Evolutionary conservation across 176 grass and related monocot genomes (phyloP), one percentile per base, ranked within the genome.

Genomic region (Aechmea fasciata): DNA sequence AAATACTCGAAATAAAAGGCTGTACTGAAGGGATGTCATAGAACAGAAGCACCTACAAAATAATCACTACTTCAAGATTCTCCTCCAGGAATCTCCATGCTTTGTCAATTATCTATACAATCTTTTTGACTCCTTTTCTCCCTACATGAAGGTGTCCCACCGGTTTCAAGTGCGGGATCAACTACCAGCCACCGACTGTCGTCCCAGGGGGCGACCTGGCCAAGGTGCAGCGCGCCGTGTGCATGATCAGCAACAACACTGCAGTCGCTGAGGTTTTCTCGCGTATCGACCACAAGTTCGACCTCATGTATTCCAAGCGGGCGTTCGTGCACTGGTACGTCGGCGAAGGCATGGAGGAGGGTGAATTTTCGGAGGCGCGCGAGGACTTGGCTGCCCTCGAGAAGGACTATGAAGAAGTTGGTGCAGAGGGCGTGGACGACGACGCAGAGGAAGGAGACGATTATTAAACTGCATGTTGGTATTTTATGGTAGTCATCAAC

Each of bases 241-340:
- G 90, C 83, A 95, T 95, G 90, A 95, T 95, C 65, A 95, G 90
- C 81, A 95, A 95, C 87, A 95, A 95, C 69, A 95, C 90, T 11
- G 90, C 90, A 10, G 90, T 95, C 2, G 90, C 90, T 0, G 90
- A 95, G 74, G 90, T 95, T 13, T 95, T 95, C 75, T 87, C 90
- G 0, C 83, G 90, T 41, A 95, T 95, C 10, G 90, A 95, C 78
- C 90, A 95, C 90, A 95, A 95, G 75, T 95, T 95, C 0, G 90
- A 95, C 51, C 82, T 95, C 62, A 95, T 95, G 90, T 95, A 95
- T 11, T 74, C 90, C 0, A 95, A 95, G 75, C 78, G 90, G 1
- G 90, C 90, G 0, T 95, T 95, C 29, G 90, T 95, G 63, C 90
- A 95, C 83, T 95, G 90, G 90, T 95, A 95, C 5, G 90, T 95